Percentiles rank a stretch among this genome's conserved stretches.
Evolutionary conservation across 192 early-diverging fungal genomes (phyloP).

Genomic region (Helicostylum pulchrum): DNA sequence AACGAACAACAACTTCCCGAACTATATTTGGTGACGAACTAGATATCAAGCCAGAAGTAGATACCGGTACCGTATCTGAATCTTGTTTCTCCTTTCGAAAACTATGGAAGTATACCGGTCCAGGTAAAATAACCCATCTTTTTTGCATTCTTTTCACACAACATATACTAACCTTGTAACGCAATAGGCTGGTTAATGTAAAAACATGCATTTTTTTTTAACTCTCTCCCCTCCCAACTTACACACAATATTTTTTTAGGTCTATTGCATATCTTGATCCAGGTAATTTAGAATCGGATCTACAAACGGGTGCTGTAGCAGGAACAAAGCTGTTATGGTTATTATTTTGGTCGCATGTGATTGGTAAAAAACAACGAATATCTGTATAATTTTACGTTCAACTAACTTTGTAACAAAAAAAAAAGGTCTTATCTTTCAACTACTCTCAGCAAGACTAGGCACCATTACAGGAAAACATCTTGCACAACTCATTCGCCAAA

Average conservation of each 20-base stretch:
- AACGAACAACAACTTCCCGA: neutral
- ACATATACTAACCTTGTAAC: neutral
- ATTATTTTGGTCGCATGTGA: constrained; percentile 59
- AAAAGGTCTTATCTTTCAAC: constrained; percentile 55
- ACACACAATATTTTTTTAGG: constrained; percentile 33
- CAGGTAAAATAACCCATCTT: too few species aligned
- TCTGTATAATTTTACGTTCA: neutral
- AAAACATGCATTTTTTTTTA: too few species aligned
- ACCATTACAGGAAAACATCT: constrained; percentile 63
- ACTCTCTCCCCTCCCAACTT: too few species aligned
- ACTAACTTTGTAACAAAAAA: too few species aligned
- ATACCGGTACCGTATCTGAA: constrained; percentile 15
- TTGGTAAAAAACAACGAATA: constrained; percentile 30
- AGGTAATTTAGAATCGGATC: constrained; percentile 67
- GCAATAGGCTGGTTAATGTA: constrained; percentile 17
- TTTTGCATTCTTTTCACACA: too few species aligned
- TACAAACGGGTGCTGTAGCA: constrained; percentile 65
- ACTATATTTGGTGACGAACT: neutral
- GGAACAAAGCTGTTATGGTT: constrained; percentile 66
- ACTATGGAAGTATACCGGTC: constrained; percentile 63
- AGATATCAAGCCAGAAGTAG: constrained; percentile 19
- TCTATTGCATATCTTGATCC: constrained; percentile 72
- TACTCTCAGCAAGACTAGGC: constrained; percentile 58
- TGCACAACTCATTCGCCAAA: constrained; percentile 49
- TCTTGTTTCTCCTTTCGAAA: constrained; percentile 56